Evolutionary conservation across 768 basidiomycete genomes (phyloP).

Genomic region (Solioccasus polychromus): DNA sequence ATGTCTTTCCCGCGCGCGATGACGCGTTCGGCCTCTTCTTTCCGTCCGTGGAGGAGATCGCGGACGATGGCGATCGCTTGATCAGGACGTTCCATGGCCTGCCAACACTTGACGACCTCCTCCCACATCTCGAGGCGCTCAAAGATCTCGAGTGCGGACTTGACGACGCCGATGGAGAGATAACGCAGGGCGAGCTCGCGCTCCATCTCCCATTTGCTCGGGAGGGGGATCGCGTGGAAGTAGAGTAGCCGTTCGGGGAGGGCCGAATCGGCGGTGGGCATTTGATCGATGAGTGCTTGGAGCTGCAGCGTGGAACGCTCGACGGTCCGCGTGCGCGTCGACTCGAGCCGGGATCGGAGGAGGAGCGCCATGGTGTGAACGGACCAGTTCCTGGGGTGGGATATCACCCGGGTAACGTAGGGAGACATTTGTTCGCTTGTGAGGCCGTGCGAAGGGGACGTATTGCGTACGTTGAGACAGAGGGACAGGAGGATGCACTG

Average conservation of each 20-base stretch:
- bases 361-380: conserved; percentile 96
- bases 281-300: conserved; percentile 94
- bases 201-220: conserved; percentile 93
- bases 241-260: conserved; percentile 73
- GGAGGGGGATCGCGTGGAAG: conserved; percentile 78
- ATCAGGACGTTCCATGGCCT: conserved; percentile 73
- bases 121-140: conserved; percentile 98
- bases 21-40: conserved; percentile 78
- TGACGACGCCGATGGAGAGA: conserved; percentile 80
- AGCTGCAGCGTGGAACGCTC: conserved; percentile 92
- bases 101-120: conserved; percentile 88
- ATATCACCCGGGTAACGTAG: conserved; percentile 85
- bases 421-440: conserved; percentile 91
- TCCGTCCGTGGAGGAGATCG: conserved; percentile 80
- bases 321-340: conserved; percentile 84
- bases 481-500: conserved; percentile 90
- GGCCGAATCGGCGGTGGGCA: conserved; percentile 81
- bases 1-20: conserved; percentile 55
- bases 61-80: conserved; percentile 78
- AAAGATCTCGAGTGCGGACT: conserved; percentile 91
- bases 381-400: conserved; percentile 92
- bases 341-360: conserved; percentile 88
- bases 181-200: conserved; percentile 84
- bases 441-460: conserved; percentile 84
- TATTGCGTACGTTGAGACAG: conserved; percentile 87